Evolutionary conservation across 2,329 filamentous ascomycete species (phyloP), one percentile per base, ranked within the genome.

Genomic region (Exophiala spinifera): DNA sequence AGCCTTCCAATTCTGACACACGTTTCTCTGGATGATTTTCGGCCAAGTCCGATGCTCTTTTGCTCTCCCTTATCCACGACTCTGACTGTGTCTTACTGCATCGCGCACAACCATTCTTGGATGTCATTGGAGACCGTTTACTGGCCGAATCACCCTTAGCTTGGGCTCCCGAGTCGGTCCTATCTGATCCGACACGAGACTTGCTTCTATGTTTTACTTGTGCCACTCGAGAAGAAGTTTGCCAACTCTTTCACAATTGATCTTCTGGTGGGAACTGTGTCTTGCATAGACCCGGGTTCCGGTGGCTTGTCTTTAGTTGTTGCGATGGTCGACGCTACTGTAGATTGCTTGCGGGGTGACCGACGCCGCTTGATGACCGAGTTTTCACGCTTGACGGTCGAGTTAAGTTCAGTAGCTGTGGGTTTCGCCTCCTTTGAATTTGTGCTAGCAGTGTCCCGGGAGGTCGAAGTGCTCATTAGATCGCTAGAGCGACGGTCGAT

Each of bases 161-260:
- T n/a, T 49, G 43, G 6, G 43, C 17, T 14, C 28, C 34, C 20
- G 5, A 15, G n/a, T 15, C 21, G 21, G 14, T 40, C 13, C 17
- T 19, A 14, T 48, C 34, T 3, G 53, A 45, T 4, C 55, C 54
- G 33, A 53, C 50, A 21, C 53, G 53, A 3, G 59, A 46, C n/a
- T 56, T 39, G 23, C 5, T 45, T 34, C 55, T 62, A 33, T n/a
- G 25, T 52, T 23, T 48, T 56, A 15, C 44, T 51, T 13, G 49
- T 48, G n/a, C 60, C 44, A 4, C 42, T 39, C 17, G 46, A 33
- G 46, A 63, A 60, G 56, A 63, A 62, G 15, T 39, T 31, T 8
- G 60, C 59, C 10, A 63, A 51, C 21, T 63, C 60, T 46, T 55
- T 59, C 19, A 57, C 28, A 40, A 60, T 51, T 11, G 51, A 48